These are phyloP conservation scores for Alternaria brassicicola DNA, from an alignment of 2,329 filamentous ascomycete genomes.

Conservation along the genomic window DNA sequence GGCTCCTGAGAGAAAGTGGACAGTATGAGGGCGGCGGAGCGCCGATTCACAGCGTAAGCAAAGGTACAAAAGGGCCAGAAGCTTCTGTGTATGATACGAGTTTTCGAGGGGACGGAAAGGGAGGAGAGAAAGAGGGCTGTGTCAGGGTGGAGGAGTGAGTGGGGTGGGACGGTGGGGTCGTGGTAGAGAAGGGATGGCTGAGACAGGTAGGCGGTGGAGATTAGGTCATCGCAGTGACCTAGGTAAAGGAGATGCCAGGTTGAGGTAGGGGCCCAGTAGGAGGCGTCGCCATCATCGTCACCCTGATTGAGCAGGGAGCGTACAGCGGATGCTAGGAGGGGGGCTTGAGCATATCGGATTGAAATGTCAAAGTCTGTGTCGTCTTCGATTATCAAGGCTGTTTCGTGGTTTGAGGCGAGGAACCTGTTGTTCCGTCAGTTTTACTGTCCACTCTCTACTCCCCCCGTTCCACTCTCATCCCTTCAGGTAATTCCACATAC, in stretches of 20 bases:
- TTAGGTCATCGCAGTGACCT: slow-evolving; percentile 50
- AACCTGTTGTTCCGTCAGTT: slow-evolving; percentile 7
- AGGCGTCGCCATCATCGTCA: neutral
- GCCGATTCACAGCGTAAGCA: slow-evolving; percentile 47
- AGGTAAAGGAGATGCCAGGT: slow-evolving; percentile 50
- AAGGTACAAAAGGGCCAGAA: slow-evolving; percentile 50
- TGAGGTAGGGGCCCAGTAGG: slow-evolving; percentile 40
- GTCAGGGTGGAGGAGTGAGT: slow-evolving; percentile 29
- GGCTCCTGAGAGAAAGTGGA: slow-evolving; percentile 25
- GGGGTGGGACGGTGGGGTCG: slow-evolving; percentile 40
- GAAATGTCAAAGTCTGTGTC: slow-evolving; percentile 35
- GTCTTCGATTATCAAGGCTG: slow-evolving; percentile 39
- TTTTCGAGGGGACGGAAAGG: slow-evolving; percentile 33
- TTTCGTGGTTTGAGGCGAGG: slow-evolving; percentile 25
- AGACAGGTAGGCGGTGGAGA: slow-evolving; percentile 21
- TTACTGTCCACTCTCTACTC: neutral
- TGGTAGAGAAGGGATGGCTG: slow-evolving; percentile 31
- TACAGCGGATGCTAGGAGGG: slow-evolving; percentile 25
- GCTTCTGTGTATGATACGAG: slow-evolving; percentile 44
- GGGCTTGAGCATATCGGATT: slow-evolving; percentile 27
- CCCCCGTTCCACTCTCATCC: neutral
- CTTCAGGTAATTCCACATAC: slow-evolving; percentile 16
- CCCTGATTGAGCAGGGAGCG: slow-evolving; percentile 19
- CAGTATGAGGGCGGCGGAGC: slow-evolving; percentile 41
- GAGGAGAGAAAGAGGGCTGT: slow-evolving; percentile 36